A percentile compares a stretch with the other conserved stretches of the same genome.
These are phyloP conservation scores for Arthrobotrys sinensis DNA, from an alignment of 2,329 filamentous ascomycete species.

Conservation along the genomic window DNA sequence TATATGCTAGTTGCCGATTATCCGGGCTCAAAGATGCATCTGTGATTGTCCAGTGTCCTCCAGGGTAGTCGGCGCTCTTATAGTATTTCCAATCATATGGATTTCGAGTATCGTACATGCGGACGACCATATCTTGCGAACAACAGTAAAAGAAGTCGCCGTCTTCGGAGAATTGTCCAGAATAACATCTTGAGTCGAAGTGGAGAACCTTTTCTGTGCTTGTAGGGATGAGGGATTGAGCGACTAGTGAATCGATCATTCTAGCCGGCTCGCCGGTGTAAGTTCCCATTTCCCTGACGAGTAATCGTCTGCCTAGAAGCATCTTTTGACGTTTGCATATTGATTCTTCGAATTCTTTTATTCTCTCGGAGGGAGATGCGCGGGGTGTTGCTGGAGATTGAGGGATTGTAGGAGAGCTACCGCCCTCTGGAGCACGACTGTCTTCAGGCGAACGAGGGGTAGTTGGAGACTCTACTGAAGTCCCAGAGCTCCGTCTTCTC, in stretches of 20 bases:
- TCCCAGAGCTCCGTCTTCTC: conserved; percentile 42
- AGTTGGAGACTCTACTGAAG: conserved; percentile 21
- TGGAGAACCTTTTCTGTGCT: conserved; percentile 85
- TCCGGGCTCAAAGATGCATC: conserved; percentile 92
- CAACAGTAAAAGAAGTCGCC: conserved; percentile 97
- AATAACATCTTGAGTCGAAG: conserved; percentile 88
- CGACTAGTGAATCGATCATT: conserved; percentile 65
- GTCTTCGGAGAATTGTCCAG: conserved; percentile 95
- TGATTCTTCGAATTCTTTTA: conserved; percentile 67
- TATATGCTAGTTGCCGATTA: conserved; percentile 92
- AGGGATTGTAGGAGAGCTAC: conserved; percentile 32
- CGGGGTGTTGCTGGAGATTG: conserved; percentile 15
- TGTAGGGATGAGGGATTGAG: conserved; percentile 53
- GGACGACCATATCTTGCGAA: conserved; percentile 91
- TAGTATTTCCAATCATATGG: conserved; percentile 97
- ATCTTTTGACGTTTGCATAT: conserved; percentile 73
- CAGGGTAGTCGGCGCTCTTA: conserved; percentile 87
- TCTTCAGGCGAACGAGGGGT: conserved; percentile 18
- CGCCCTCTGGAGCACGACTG: not conserved
- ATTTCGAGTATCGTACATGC: conserved; percentile 98
- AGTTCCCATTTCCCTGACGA: conserved; percentile 86
- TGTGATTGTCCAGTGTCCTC: conserved; percentile 94
- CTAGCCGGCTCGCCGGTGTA: conserved; percentile 74
- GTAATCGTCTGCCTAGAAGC: conserved; percentile 75
- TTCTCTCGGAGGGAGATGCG: not conserved